These are phyloP conservation scores for Pezicula neosporulosa DNA, from an alignment of 2,329 filamentous ascomycete species.

Conservation along the genomic window DNA sequence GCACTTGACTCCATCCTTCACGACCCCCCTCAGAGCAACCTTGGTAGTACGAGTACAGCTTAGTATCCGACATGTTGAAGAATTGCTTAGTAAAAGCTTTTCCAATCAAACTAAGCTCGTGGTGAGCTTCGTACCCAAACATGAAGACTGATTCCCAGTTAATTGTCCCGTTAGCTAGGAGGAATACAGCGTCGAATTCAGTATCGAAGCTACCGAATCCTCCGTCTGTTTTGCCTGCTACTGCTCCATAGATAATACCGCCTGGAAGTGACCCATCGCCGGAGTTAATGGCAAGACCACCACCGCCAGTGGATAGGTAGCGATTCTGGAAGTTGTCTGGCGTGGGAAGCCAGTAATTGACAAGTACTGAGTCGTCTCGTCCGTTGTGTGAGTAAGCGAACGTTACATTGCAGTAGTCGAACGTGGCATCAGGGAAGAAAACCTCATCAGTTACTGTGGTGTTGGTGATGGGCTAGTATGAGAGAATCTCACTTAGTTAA, in stretches of 20 bases:
- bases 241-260: constrained; percentile 43
- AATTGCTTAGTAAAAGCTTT: constrained; percentile 39
- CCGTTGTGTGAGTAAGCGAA: constrained; percentile 42
- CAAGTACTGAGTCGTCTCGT: constrained; percentile 29
- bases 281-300: constrained; percentile 42
- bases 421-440: constrained; percentile 28
- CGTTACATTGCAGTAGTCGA: constrained; percentile 43
- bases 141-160: constrained; percentile 33
- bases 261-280: constrained; percentile 28
- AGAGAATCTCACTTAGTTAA: too few species aligned
- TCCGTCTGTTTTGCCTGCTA: constrained; percentile 44
- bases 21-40: constrained; percentile 43
- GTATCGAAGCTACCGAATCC: constrained; percentile 45
- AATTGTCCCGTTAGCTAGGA: constrained; percentile 35
- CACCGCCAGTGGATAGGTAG: constrained; percentile 43
- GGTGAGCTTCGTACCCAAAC: constrained; percentile 35
- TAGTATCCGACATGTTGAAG: constrained; percentile 30
- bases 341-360: constrained; percentile 39
- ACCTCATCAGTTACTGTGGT: constrained; percentile 21
- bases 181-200: constrained; percentile 32
- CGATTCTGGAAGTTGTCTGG: constrained; percentile 41
- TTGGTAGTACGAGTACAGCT: constrained; percentile 44
- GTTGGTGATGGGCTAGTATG: constrained; percentile 26
- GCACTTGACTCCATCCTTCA: constrained; percentile 40
- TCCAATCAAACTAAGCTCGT: constrained; percentile 35